Base-by-base conservation (phyloP, 2,329 filamentous ascomycete genomes). In the Cladosporium sp. region DNA sequence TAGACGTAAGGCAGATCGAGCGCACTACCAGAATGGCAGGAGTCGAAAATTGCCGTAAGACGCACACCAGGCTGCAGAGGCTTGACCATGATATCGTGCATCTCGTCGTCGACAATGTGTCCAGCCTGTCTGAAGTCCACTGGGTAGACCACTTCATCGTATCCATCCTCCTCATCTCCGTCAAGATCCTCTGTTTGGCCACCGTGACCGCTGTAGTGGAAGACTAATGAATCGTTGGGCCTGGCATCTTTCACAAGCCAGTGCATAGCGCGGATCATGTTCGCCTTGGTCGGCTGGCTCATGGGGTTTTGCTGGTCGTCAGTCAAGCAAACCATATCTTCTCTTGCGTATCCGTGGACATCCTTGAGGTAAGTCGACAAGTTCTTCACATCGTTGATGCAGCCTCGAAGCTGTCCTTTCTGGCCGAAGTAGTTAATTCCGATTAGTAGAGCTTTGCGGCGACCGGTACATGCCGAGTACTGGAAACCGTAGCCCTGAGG, bases 381-480 rank as follows among this genome's bases (percentile, higher is more conserved):
- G 78, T 97, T 97, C 76, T 51, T 51, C 12, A 97, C 93, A 72
- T 97, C 93, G 72, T 97, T 97, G 79, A 97, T 97, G 71, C 93
- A 97, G 47, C 93, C 93, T 59, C 92, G 83, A 50, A 97, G 81
- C 79, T 97, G 90, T 28, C 92, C 92, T 59, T 90, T 86, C 76
- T 97, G 92, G 54, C 89, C 87, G 72, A 97, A 97, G 76, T 97
- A 97, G 77, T 97, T 97, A 80, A 97, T 96, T 58, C 93, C 93
- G 66, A 97, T 93, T 61, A 97, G 76, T 30, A 97, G 78, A 4
- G 92, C 93, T 78, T 97, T 97, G 71, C 92, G 82, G 67, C 87
- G 85, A 47, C 92, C 93, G 5, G 89, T 95, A 73, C 92, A 97
- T 65, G 88, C 88, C 15, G 54, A 30, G 15, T 51, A 51, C 74